Evolutionary conservation across 352 stramenopile species (phyloP), one percentile per base, ranked within the genome.

Genomic region (Globisporangium viniferum): DNA sequence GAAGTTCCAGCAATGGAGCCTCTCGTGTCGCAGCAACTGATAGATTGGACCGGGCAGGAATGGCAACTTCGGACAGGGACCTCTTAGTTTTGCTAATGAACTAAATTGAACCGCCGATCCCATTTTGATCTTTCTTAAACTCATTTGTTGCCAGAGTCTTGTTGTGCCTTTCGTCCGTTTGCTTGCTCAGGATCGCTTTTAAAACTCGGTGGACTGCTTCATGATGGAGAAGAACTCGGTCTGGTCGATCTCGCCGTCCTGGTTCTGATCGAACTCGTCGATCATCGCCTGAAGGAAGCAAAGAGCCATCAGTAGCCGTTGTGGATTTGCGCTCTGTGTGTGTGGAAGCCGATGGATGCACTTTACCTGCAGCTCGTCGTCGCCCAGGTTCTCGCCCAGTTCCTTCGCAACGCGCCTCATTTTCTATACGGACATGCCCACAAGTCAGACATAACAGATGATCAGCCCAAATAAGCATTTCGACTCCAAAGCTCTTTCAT

Each of bases 211-310:
- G 4, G 83, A 92, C 65, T 94, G 83, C 69, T 93, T 95, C 86
- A 95, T 95, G 66, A 93, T 94, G 59, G 82, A 74, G 56, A 94
- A 90, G 69, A 98, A 98, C 73, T 98, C 94, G 57, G 95, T 82
- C 54, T 88, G 72, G 64, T 84, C 88, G 68, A 98, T 98, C 68
- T 93, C 86, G 54, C 93, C 94, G 72, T 98, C 93, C 66, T 97
- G 86, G 69, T 98, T 94, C 57, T 95, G 80, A 66, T 98, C 93
- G 59, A 98, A 98, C 78, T 98, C 93, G 59, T 98, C 93, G 65
- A 98, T 98, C 94, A 98, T 98, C 4, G 91, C 93, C 78, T 97
- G 71, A 3, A 65, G 1, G 18, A 12, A 53, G 9, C 61, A 31
- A 67, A 18, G 0, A 33, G 6, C 31, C n/a, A 22, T 46, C 20